Conservation (phyloP, 176 grass and related monocot genomes). For the Pontederia crassipes region DNA sequence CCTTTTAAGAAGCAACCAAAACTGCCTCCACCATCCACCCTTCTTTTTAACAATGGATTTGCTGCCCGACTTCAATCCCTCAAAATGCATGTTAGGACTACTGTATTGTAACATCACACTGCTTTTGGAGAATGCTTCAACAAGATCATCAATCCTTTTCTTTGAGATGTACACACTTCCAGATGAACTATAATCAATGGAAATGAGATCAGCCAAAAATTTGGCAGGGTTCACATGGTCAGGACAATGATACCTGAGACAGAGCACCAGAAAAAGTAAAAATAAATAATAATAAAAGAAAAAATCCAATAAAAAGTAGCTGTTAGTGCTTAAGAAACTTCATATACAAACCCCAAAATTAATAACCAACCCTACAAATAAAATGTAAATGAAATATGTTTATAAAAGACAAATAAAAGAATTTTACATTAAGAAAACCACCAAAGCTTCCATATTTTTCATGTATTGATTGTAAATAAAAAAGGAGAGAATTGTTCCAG, state of each 20-base stretch:
- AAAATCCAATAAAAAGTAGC: not conserved
- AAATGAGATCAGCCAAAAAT: constrained; percentile 97
- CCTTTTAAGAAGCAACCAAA: constrained; percentile 75
- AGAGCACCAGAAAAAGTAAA: constrained; percentile 1
- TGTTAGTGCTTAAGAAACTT: no score
- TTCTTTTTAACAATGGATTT: constrained; percentile 43
- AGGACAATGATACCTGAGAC: constrained; percentile 64
- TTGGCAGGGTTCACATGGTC: constrained; percentile 94
- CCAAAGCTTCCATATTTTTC: no score
- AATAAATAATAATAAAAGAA: not conserved
- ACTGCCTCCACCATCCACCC: constrained; percentile 71
- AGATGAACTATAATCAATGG: constrained; percentile 74
- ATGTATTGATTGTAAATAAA: no score
- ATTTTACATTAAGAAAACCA: no score
- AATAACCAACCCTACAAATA: no score
- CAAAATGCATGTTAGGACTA: constrained; percentile 18
- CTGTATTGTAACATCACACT: constrained; percentile 28
- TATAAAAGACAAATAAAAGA: no score
- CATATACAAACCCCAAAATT: no score
- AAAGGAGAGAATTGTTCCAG: no score
- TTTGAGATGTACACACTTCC: constrained; percentile 59
- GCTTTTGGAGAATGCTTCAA: constrained; percentile 65
- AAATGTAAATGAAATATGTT: no score
- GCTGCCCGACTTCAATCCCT: constrained; percentile 25
- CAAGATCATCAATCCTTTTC: constrained; percentile 64